These are phyloP conservation scores for Conticribra weissflogii DNA, from an alignment of 108 stramenopile genomes.

Conservation along the genomic window DNA sequence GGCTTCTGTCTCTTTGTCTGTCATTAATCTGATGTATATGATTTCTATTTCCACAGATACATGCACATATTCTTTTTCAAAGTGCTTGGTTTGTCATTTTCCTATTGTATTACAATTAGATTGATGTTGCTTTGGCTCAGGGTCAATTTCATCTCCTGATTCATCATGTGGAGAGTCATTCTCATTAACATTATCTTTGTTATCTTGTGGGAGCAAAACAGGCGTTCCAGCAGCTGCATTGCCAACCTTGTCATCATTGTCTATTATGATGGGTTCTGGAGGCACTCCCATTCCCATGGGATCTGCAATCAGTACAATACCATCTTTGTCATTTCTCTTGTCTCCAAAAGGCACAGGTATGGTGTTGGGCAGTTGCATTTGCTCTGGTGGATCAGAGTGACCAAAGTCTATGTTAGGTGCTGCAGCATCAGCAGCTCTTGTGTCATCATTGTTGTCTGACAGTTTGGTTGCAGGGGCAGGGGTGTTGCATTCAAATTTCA, in stretches of 20 bases:
- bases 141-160: conserved; percentile 3
- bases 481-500: not conserved
- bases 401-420: not conserved
- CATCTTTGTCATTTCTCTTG: conserved; percentile 7
- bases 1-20: not conserved
- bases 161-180: too few relatives aligned
- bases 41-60: not conserved
- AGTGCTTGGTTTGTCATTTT: not conserved
- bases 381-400: not conserved
- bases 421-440: too few relatives aligned
- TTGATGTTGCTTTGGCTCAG: too few relatives aligned
- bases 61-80: conserved; percentile 3
- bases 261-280: not conserved
- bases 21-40: not conserved
- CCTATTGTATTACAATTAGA: conserved; percentile 9
- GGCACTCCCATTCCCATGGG: not conserved
- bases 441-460: too few relatives aligned
- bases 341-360: not conserved
- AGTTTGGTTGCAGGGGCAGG: too few relatives aligned
- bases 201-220: too few relatives aligned
- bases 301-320: not conserved
- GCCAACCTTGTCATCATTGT: too few relatives aligned
- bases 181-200: conserved; percentile 4
- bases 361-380: not conserved
- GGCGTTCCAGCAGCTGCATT: too few relatives aligned